Base-by-base conservation (phyloP, 768 basidiomycete genomes). In the Rhodotorula taiwanensis region DNA sequence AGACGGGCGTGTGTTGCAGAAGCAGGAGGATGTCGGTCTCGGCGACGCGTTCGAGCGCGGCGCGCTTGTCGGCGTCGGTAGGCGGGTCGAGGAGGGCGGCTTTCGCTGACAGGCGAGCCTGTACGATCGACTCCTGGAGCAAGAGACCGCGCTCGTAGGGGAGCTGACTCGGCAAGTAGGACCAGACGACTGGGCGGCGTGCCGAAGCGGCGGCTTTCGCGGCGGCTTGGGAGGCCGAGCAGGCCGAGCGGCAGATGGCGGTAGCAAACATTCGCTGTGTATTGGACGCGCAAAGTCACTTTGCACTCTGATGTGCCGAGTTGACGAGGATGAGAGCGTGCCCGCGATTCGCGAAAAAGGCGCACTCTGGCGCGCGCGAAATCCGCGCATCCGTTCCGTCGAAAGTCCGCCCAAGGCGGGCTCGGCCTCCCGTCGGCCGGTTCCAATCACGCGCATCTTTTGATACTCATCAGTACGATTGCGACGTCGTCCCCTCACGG, bases 1-100 rank as follows among this genome's bases (percentile, higher is more conserved):
- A 99, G 7, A 95, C 93, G 8, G 95, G 95, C 15, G 86, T 81
- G 70, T 99, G 95, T 76, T 99, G 82, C 31, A 92, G 81, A 43
- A 94, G 79, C 27, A 94, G 82, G 21, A 92, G 79, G 56, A 89
- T 30, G 61, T 74, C 73, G 28, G 72, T 66, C 5, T 60, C 56
- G 3, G 72, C 71, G 23, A 68, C 44, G 70, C 71, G 89, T 86
- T 43, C 77, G 72, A 71, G 81, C n/a, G 51, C 23, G 76, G 23
- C 75, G 68, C 21, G 14, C 2, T 25, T 13, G 10, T 64, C 57
- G 2, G 16, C 4, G 7, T 47, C 18, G 4, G 13, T 15, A 21
- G 50, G 16, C 11, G 45, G 28, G 3, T 13, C 8, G 33, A 34
- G n/a, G 7, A 67, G 48, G 0, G 58, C n/a, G 27, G 41, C 53